A percentile compares a stretch with the other conserved stretches of the same genome.
phyloP scores from a whole-genome alignment of 2,329 filamentous ascomycete genomes.

The Phialophora expanda region DNA sequence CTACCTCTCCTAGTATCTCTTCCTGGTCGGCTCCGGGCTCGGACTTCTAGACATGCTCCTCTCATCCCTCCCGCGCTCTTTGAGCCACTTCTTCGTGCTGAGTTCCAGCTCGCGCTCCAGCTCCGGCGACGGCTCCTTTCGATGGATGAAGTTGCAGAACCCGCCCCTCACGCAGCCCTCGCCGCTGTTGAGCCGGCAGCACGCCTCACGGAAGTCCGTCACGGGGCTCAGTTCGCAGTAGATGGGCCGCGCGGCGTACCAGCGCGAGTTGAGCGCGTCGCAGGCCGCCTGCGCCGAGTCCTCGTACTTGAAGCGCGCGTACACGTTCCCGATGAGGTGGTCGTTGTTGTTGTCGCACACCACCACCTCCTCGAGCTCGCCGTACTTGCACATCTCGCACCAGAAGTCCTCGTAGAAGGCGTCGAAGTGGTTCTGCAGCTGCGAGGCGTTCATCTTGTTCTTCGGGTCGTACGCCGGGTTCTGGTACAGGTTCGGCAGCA shows the following conservation, averaged over 20 bases:
- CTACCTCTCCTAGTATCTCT: slow-evolving; percentile 63
- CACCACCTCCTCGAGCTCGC: slow-evolving; percentile 94
- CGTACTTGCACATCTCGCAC: slow-evolving; percentile 99
- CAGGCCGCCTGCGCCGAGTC: slow-evolving; percentile 91
- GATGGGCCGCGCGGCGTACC: slow-evolving; percentile 96
- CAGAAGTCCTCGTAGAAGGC: slow-evolving; percentile 99
- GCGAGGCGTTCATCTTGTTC: slow-evolving; percentile 92
- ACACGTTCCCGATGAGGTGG: slow-evolving; percentile 98
- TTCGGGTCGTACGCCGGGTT: slow-evolving; percentile 97
- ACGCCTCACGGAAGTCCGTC: slow-evolving; percentile 97
- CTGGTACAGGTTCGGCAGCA: slow-evolving; percentile 98
- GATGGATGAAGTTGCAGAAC: slow-evolving; percentile 99
- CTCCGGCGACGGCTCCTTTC: slow-evolving; percentile 90
- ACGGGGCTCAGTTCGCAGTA: slow-evolving; percentile 98
- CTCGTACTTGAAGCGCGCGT: slow-evolving; percentile 99
- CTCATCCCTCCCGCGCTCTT: slow-evolving; percentile 79
- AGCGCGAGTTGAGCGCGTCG: slow-evolving; percentile 90
- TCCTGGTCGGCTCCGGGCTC: slow-evolving; percentile 80
- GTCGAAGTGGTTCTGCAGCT: slow-evolving; percentile 99
- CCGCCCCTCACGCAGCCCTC: slow-evolving; percentile 95
- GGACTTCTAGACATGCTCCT: slow-evolving; percentile 82
- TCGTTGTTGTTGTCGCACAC: slow-evolving; percentile 99
- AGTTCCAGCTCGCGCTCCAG: slow-evolving; percentile 86
- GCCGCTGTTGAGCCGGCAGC: slow-evolving; percentile 89
- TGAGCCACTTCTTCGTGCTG: slow-evolving; percentile 95